Base-by-base conservation (phyloP, 2,329 filamentous ascomycete species). In the Teratosphaeria epicoccoides region DNA sequence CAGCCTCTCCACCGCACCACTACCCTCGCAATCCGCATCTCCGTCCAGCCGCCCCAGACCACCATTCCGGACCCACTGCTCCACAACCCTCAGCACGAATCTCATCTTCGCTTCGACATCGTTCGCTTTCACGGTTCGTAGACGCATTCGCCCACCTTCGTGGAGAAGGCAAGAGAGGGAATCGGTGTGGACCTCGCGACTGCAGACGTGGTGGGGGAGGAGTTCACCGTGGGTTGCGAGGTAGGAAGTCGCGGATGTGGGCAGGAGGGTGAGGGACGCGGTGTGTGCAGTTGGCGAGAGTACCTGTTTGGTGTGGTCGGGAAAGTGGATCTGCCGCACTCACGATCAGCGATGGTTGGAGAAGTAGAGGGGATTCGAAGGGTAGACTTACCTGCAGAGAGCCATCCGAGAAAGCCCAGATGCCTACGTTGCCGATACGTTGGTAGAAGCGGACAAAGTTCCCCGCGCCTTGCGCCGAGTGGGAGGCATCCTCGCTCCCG, bases 241-340 rank as follows among this genome's bases (percentile, higher is more conserved):
- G 37, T 81, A 77, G 57, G 80, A 74, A 2, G 85, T 82, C 0
- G 85, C 86, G 53, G 85, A 80, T n/a, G 81, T 73, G 0, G 85
- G 81, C 20, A 90, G 79, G 62, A 87, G 84, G 71, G 86, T 86
- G 64, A 89, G 88, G 64, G 87, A 84, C 59, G 85, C 84, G 76
- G 82, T 85, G 1, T 78, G 81, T n/a, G 85, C 87, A 25, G 84
- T 80, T 1, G 83, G 73, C 52, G 88, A 87, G 24, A 93, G 72
- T 11, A 91, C 84, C 50, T 93, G 79, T 70, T 93, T 93, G 53
- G 87, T 91, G 67, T 93, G 87, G 60, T 93, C 87, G 2, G 87
- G 87, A 67, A 93, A 93, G 70, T 93, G 91, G 70, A 91, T 87
- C 79, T 88, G 20, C 7, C 7, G 57, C 3, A 6, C 26, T 17